Evolutionary conservation across 495 filamentous ascomycete species (phyloP).

Genomic region (Penicillium daleae): DNA sequence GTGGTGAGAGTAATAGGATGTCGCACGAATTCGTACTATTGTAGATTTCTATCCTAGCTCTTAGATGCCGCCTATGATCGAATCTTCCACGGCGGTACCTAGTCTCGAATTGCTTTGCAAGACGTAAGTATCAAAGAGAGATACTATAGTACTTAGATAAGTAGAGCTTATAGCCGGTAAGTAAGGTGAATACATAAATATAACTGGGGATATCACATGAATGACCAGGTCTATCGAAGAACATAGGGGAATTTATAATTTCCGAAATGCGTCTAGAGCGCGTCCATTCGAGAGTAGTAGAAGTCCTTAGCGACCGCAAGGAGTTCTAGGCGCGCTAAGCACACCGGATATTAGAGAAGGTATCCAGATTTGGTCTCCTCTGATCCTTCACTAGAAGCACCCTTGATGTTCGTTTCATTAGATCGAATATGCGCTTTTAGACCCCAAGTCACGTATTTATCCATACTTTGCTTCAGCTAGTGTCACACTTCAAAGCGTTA

Average conservation of each 20-base stretch:
- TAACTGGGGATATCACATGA: slow-evolving; percentile 12
- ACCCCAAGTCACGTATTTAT: neutral
- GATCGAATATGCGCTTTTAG: neutral
- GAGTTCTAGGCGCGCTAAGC: slow-evolving; percentile 11
- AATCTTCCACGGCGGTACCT: neutral
- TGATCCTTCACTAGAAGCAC: neutral
- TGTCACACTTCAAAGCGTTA: too few species aligned
- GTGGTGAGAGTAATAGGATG: too few species aligned
- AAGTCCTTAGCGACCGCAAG: slow-evolving; percentile 12
- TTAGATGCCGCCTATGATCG: neutral
- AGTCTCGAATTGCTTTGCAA: neutral
- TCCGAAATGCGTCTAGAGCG: slow-evolving; percentile 12
- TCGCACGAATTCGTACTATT: too few species aligned
- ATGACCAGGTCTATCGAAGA: slow-evolving; percentile 14
- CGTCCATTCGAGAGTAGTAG: slow-evolving; percentile 15
- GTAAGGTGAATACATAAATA: slow-evolving; percentile 5
- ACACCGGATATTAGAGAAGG: slow-evolving; percentile 12
- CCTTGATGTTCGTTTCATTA: neutral
- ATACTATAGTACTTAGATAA: slow-evolving; percentile 15
- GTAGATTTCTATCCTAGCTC: neutral
- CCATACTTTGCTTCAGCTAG: too few species aligned
- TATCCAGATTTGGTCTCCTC: slow-evolving; percentile 3
- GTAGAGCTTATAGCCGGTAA: slow-evolving; percentile 11
- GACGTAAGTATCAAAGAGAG: neutral
- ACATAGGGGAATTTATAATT: slow-evolving; percentile 15